Evolutionary conservation across 768 basidiomycete species (phyloP), one percentile per base, ranked within the genome.

Genomic region (Termitomyces sp.): DNA sequence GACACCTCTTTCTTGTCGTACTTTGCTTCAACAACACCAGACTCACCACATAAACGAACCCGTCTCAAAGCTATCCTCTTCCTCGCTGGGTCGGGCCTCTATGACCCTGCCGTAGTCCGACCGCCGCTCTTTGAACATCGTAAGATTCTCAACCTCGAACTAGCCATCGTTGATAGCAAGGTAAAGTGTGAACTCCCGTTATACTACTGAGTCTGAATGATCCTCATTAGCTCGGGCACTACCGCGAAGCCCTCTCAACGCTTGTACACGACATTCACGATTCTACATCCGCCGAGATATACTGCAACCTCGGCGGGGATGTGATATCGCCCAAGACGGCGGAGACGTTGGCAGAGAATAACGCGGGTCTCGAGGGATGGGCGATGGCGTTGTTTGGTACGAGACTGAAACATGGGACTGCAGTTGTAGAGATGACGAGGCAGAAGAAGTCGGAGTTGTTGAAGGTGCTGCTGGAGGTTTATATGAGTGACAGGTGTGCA

Each of bases 1-100:
- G 69, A 72, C 9, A 63, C 73, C 12, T 77, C 87, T 0, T 91
- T 88, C 71, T 68, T 92, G 7, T 79, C 85, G 5, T 93, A 93
- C 71, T 88, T 95, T 62, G 79, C 87, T 3, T 85, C 88, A n/a
- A 89, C 89, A 26, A 91, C 92, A 4, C 92, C 92, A 1, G 83
- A 91, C 57, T 90, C 91, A 0, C 79, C 81, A 16, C 80, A 85
- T 58, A 94, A 94, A 70, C 82, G 82, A 20, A 75, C 77, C 2
- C 83, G 93, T 28, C 78, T 96, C 63, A 92, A 90, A 69, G 77
- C 84, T 0, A 74, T 88, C n/a, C 74, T 96, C 2, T 87, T 94
- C 66, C 78, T 98, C 0, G 89, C 95, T 64, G 87, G 87, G 6
- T 93, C 91, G 1, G 75, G 78, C 2, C 71, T 84, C 5, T 93